Percentiles rank a stretch among this genome's conserved stretches.
These are phyloP conservation scores for Gossypium stocksii DNA, from an alignment of 345 rosid species.

Conservation along the genomic window DNA sequence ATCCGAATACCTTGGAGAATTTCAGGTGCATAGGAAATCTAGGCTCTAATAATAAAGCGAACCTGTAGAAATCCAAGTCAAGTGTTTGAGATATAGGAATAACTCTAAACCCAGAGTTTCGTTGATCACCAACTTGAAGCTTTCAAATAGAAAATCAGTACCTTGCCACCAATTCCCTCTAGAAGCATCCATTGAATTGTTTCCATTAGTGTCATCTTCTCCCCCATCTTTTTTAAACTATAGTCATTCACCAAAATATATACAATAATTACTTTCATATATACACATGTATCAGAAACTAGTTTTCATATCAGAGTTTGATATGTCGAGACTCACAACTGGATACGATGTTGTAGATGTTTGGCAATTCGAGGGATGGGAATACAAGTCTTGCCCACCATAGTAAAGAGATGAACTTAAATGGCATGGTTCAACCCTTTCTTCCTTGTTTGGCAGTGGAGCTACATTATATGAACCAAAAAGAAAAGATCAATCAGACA, in stretches of 20 bases:
- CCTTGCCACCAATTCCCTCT: conserved; percentile 99
- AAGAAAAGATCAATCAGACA: background rate
- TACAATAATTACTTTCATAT: background rate
- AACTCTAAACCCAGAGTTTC: background rate
- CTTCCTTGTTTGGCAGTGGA: conserved; percentile 33
- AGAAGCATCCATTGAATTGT: conserved; percentile 53
- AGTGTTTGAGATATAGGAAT: conserved; percentile 7
- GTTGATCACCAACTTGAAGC: background rate
- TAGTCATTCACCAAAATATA: conserved; percentile 19
- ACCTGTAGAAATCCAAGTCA: conserved; percentile 43
- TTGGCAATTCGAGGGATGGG: conserved; percentile 33
- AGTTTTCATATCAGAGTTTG: background rate
- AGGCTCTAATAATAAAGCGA: conserved; percentile 72
- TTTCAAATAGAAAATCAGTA: conserved; percentile 13
- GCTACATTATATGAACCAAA: conserved; percentile 24
- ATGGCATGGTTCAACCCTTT: conserved; percentile 54
- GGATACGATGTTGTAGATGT: conserved; percentile 34
- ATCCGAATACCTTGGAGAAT: background rate
- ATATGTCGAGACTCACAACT: conserved; percentile 38
- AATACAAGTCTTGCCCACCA: conserved; percentile 77
- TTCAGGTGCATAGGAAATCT: conserved; percentile 22
- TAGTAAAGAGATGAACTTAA: conserved; percentile 84
- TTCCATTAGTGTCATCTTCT: conserved; percentile 53
- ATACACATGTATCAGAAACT: background rate
- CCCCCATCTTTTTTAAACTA: conserved; percentile 56